phyloP scores from a whole-genome alignment of 164 flowering plant genomes.

The Chimonanthus praecox region DNA sequence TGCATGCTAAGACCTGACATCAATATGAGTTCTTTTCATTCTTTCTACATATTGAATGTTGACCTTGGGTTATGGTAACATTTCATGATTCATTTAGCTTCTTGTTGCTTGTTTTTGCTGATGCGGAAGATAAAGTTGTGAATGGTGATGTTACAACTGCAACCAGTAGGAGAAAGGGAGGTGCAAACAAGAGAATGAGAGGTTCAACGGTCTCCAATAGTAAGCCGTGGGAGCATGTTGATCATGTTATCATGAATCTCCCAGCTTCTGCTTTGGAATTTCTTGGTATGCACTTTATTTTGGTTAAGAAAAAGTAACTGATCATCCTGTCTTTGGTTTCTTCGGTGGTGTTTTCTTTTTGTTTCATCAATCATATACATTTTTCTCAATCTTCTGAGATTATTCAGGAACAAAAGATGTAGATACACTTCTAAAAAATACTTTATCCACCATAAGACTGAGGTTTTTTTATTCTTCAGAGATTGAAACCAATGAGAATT shows the following conservation, averaged over 20 bases:
- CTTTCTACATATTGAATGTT: not conserved
- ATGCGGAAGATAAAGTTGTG: constrained; percentile 38
- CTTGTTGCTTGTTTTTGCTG: not conserved
- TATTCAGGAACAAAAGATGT: not conserved
- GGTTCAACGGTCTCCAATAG: constrained; percentile 26
- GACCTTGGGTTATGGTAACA: not conserved
- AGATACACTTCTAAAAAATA: not conserved
- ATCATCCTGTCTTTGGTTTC: not conserved
- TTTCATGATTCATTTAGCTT: not conserved
- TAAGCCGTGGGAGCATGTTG: constrained; percentile 80
- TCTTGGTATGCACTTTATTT: constrained; percentile 43
- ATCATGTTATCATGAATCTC: constrained; percentile 92
- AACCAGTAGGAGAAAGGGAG: constrained; percentile 33
- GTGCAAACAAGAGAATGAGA: constrained; percentile 52
- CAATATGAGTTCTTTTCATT: not conserved
- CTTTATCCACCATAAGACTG: not conserved
- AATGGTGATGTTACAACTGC: constrained; percentile 14
- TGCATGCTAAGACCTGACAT: not conserved
- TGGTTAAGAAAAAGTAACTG: not conserved
- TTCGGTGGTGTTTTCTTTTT: not conserved
- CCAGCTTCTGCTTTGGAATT: constrained; percentile 96
- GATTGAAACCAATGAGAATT: not conserved
- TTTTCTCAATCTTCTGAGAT: not conserved
- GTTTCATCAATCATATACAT: not conserved
- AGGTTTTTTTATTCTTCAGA: no score